Evolutionary conservation across 306 rosid genomes (phyloP).

Genomic region (Pueraria montana): DNA sequence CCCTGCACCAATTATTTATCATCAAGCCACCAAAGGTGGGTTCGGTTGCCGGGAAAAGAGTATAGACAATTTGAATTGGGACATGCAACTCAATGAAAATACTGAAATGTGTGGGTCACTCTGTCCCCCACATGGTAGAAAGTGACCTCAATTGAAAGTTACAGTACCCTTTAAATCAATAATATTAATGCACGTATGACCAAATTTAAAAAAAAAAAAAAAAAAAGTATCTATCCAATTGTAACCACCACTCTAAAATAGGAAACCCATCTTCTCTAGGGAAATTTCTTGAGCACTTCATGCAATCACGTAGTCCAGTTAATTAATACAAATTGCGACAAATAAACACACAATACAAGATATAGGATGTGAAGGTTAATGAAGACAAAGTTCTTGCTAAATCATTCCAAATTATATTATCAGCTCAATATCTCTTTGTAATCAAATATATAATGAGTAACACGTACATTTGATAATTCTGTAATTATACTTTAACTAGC

Average conservation of each 20-base stretch:
- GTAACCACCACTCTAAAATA: neutral
- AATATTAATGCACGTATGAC: slow-evolving; percentile 6
- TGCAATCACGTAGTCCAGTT: slow-evolving; percentile 39
- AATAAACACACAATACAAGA: neutral
- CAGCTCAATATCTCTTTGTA: neutral
- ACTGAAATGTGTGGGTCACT: slow-evolving; percentile 44
- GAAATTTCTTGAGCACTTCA: slow-evolving; percentile 40
- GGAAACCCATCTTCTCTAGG: slow-evolving; percentile 6
- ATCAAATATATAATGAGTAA: neutral
- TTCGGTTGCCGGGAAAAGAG: neutral
- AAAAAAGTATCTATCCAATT: neutral
- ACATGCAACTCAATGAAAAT: neutral
- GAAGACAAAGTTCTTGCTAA: neutral
- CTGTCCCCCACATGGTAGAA: slow-evolving; percentile 46
- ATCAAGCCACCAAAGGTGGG: neutral
- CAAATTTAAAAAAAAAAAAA: too few relatives aligned
- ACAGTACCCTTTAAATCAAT: neutral
- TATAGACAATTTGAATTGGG: slow-evolving; percentile 35
- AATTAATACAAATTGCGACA: neutral
- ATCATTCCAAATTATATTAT: slow-evolving; percentile 20
- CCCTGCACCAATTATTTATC: slow-evolving; percentile 34
- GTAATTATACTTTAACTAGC: neutral
- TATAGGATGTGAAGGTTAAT: neutral
- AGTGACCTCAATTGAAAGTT: slow-evolving; percentile 47
- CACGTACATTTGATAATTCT: neutral